Evolutionary conservation across 2,329 filamentous ascomycete species (phyloP).

Genomic region (Penicillium sp.): DNA sequence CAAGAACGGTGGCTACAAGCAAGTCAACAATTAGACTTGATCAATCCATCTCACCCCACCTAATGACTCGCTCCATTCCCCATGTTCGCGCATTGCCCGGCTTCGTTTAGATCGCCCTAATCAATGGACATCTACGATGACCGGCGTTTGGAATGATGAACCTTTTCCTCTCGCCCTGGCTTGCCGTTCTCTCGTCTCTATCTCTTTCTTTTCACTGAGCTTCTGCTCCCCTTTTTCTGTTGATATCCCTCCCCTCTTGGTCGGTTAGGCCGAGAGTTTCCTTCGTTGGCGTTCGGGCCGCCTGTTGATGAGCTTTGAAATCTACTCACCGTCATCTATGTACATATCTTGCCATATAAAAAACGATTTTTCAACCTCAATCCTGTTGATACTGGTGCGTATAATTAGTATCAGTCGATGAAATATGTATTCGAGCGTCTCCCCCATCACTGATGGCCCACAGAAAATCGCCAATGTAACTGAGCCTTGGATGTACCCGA

Average conservation of each 20-base stretch:
- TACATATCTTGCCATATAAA: constrained; percentile 6
- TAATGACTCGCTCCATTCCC: constrained; percentile 2
- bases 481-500: no score
- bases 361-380: not conserved
- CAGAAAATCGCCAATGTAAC: no score
- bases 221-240: constrained; percentile 2
- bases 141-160: constrained; percentile 6
- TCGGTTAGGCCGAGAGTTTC: not conserved
- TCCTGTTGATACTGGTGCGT: not conserved
- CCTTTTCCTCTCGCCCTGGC: not conserved
- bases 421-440: no score
- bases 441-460: no score
- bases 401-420: no score
- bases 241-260: constrained; percentile 9
- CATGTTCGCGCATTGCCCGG: not conserved
- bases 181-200: not conserved
- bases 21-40: constrained; percentile 21
- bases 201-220: not conserved
- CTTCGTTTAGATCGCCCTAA: not conserved
- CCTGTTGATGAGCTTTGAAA: not conserved
- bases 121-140: not conserved
- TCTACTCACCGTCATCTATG: not conserved
- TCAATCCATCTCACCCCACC: not conserved
- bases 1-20: constrained; percentile 28
- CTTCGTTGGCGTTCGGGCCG: constrained; percentile 4